phyloP scores from a whole-genome alignment of 257 asterid species.

The Nicotiana paniculata region DNA sequence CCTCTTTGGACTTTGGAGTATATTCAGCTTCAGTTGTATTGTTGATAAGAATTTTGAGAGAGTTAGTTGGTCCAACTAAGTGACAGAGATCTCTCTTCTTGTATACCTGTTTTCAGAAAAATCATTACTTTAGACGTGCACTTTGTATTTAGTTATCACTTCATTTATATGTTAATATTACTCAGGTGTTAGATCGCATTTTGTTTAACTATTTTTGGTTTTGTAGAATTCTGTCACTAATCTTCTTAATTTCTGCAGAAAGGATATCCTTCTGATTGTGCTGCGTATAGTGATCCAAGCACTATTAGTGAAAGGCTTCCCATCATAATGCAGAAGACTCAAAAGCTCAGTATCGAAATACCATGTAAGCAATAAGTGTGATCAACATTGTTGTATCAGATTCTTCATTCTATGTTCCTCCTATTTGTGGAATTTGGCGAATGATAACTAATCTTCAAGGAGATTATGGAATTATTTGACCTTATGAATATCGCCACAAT shows the following conservation, averaged over 20 bases:
- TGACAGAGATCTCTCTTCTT: background rate
- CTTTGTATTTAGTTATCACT: background rate
- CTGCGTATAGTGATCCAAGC: constrained; percentile 89
- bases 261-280: constrained; percentile 82
- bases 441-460: background rate
- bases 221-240: background rate
- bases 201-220: background rate
- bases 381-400: constrained; percentile 17
- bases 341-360: constrained; percentile 58
- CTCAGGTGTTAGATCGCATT: background rate
- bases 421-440: constrained; percentile 8
- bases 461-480: background rate
- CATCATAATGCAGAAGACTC: constrained; percentile 57
- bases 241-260: constrained; percentile 47
- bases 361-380: constrained; percentile 36
- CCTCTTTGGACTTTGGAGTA: background rate
- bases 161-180: background rate
- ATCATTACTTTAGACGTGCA: background rate
- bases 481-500: background rate
- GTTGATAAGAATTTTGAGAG: background rate
- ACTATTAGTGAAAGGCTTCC: constrained; percentile 76
- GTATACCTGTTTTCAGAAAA: background rate
- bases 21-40: background rate
- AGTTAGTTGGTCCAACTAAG: background rate
- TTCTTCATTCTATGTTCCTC: background rate